phyloP scores from a whole-genome alignment of 31 red algal genomes.

The Asparagopsis taxiformis region DNA sequence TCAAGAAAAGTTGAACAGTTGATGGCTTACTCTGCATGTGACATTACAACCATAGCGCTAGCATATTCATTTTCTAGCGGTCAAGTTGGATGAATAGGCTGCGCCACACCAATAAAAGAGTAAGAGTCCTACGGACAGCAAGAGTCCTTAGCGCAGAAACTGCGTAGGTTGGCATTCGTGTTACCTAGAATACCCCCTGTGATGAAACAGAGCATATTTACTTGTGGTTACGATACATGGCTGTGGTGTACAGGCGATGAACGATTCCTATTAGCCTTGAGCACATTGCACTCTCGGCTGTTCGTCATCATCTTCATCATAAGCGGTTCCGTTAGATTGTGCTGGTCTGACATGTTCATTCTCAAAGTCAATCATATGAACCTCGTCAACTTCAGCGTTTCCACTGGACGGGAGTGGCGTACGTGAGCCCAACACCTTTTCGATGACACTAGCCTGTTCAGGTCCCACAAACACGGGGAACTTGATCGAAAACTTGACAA shows the following conservation, averaged over 20 bases:
- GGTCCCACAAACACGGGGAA: slow-evolving; percentile 70
- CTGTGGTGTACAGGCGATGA: slow-evolving; percentile 1
- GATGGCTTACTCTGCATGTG: too few relatives aligned
- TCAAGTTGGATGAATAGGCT: too few relatives aligned
- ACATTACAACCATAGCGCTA: too few relatives aligned
- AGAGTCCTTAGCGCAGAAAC: too few relatives aligned
- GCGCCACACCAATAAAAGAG: too few relatives aligned
- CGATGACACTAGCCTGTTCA: slow-evolving; percentile 45
- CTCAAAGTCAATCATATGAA: slow-evolving; percentile 53
- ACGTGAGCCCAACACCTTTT: slow-evolving; percentile 80
- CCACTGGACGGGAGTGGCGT: slow-evolving; percentile 26
- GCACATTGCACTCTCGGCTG: slow-evolving; percentile 56
- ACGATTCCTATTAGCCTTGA: slow-evolving; percentile 31
- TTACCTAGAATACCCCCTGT: too few relatives aligned
- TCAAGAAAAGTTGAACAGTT: slow-evolving; percentile 5
- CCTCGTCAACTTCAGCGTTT: slow-evolving; percentile 56
- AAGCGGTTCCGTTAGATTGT: slow-evolving; percentile 48
- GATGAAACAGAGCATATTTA: slow-evolving; percentile 1
- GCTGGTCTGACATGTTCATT: slow-evolving; percentile 47
- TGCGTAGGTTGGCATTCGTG: too few relatives aligned
- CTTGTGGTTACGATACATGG: slow-evolving; percentile 21
- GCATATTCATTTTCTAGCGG: too few relatives aligned
- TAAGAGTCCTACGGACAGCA: too few relatives aligned
- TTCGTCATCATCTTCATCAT: slow-evolving; percentile 73
- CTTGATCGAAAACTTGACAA: slow-evolving; percentile 91